Evolutionary conservation across 179 eudicot species (phyloP), one percentile per base, ranked within the genome.

Genomic region (Camellia oleifera): DNA sequence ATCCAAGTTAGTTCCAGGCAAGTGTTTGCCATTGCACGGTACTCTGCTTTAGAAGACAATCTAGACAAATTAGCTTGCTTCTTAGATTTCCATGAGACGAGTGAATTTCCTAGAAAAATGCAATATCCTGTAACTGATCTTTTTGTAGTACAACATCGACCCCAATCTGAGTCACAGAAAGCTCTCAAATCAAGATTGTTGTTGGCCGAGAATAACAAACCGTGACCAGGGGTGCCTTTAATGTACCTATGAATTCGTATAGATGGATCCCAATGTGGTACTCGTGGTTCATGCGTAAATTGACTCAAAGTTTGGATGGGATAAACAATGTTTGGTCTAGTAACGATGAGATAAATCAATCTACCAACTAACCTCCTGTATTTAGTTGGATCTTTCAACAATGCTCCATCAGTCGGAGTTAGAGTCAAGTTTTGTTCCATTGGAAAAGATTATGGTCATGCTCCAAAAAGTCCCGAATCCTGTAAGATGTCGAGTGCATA

Each of bases 401-500:
- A 32, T 32, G 40, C n/a, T 7, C 75, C 65, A 72, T 72, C 75
- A 0, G 32, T 23, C 7, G 60, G 42, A 52, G 57, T 50, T 13
- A 76, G n/a, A 17, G 62, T 76, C 70, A 76, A 62, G 18, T 76
- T 45, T 63, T 48, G 58, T 20, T 63, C 70, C 70, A 76, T 63
- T 76, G 57, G 70, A 48, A 76, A 76, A 5, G 46, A 57, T 3
- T 60, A 23, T 8, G 57, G 69, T 6, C 4, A 5, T 3, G 69
- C 69, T 5, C 45, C 78, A 45, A 63, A 11, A 18, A 76, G 26
- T 45, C 70, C n/a, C 10, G 46, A n/a, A 46, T 76, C 58, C 0
- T 76, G 14, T 4, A 62, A 4, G 42, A 68, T 67, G 42, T 68
- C 52, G 13, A 13, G 42, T 32, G 40, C 40, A 32, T 32, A 32